Conservation (phyloP, 2,329 filamentous ascomycete genomes). For the Pyricularia pennisetigena region DNA sequence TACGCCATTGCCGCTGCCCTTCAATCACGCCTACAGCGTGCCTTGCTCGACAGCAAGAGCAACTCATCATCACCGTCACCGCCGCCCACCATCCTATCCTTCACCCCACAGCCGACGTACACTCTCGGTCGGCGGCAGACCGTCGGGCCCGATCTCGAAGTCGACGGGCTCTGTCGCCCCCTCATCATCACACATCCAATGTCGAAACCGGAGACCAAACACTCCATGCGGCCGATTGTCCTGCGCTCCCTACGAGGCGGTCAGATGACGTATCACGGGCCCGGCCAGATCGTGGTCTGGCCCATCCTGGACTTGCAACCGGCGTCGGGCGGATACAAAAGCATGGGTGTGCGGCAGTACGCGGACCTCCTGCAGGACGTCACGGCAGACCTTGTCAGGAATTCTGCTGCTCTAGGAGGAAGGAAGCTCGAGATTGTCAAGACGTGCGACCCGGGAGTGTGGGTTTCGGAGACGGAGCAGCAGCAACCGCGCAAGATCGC, state of each 20-base stretch:
- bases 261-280: slow-evolving; percentile 90
- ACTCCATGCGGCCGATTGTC: slow-evolving; percentile 43
- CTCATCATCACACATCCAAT: background rate
- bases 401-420: slow-evolving; percentile 38
- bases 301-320: slow-evolving; percentile 75
- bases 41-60: slow-evolving; percentile 49
- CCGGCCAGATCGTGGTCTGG: slow-evolving; percentile 88
- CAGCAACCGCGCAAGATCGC: slow-evolving; percentile 62
- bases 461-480: slow-evolving; percentile 35
- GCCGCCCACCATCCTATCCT: slow-evolving; percentile 66
- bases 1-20: slow-evolving; percentile 27
- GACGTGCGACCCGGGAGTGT: slow-evolving; percentile 76
- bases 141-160: slow-evolving; percentile 28
- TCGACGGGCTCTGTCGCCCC: slow-evolving; percentile 25
- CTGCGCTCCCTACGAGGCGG: slow-evolving; percentile 71
- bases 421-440: slow-evolving; percentile 49
- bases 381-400: slow-evolving; percentile 42
- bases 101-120: slow-evolving; percentile 74
- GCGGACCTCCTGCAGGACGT: slow-evolving; percentile 69
- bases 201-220: slow-evolving; percentile 11
- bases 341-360: slow-evolving; percentile 63
- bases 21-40: slow-evolving; percentile 27
- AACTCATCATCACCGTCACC: slow-evolving; percentile 30
- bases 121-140: slow-evolving; percentile 79
- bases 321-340: slow-evolving; percentile 30